phyloP scores from a whole-genome alignment of 225 moss, liverwort and hornwort genomes.

The Physcomitrium patens region DNA sequence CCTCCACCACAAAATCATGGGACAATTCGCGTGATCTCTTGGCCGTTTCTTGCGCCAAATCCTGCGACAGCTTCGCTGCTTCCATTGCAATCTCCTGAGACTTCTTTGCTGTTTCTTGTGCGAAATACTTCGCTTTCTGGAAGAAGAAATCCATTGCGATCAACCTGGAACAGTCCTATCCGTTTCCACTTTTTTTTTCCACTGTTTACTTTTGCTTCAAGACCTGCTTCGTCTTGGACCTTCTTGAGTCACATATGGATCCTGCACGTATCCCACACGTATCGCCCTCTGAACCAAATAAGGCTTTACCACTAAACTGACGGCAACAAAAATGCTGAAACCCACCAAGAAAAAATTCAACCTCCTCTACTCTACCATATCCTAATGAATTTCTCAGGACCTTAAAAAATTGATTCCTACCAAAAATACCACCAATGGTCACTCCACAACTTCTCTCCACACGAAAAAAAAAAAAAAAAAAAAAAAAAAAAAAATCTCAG shows the following conservation, averaged over 20 bases:
- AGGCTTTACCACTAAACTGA: constrained; percentile 4
- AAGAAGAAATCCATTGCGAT: constrained; percentile 80
- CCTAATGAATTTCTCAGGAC: constrained; percentile 26
- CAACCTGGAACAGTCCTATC: constrained; percentile 11
- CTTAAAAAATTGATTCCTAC: constrained; percentile 28
- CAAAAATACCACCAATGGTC: neutral
- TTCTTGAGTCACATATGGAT: neutral
- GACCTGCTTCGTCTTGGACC: neutral
- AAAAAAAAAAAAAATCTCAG: neutral
- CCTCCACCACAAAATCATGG: constrained; percentile 79
- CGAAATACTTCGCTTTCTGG: constrained; percentile 81
- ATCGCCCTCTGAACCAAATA: neutral
- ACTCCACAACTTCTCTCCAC: neutral
- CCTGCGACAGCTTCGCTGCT: constrained; percentile 88
- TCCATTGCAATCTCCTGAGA: constrained; percentile 93
- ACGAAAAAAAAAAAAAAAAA: neutral
- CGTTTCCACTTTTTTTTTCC: constrained; percentile 2
- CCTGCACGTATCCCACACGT: neutral
- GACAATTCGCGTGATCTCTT: constrained; percentile 77
- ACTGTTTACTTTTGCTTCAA: neutral
- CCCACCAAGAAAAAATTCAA: neutral
- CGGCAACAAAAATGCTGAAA: constrained; percentile 4
- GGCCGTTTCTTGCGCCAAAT: constrained; percentile 83
- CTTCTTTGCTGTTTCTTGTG: constrained; percentile 90
- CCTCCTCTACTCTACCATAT: neutral